Evolutionary conservation across 1,284 basidiomycete genomes (phyloP).

Genomic region (Trametes pubescens): DNA sequence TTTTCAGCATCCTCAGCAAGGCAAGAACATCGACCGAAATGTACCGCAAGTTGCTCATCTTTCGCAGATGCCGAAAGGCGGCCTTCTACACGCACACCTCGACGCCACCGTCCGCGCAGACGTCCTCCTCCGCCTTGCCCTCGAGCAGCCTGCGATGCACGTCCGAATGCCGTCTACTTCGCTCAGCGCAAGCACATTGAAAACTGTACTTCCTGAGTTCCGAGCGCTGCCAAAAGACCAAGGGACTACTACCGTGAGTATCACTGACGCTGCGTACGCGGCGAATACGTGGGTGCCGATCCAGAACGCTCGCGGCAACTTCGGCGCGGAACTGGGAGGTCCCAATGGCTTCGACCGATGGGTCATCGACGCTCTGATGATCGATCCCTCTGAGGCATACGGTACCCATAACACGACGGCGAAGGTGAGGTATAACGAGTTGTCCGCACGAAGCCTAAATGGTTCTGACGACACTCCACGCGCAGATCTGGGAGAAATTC

Average conservation of each 20-base stretch:
- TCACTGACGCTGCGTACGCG: constrained; percentile 56
- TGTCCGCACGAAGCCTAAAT: background rate
- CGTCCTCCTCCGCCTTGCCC: constrained; percentile 59
- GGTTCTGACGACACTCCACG: background rate
- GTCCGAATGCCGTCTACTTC: constrained; percentile 51
- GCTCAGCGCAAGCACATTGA: constrained; percentile 50
- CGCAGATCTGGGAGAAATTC: constrained; percentile 79
- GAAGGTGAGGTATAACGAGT: constrained; percentile 52
- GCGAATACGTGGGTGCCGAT: constrained; percentile 62
- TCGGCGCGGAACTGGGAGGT: constrained; percentile 60
- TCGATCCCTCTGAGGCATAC: constrained; percentile 75
- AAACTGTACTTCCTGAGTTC: constrained; percentile 59
- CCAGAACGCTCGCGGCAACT: constrained; percentile 58
- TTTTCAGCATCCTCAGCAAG: constrained; percentile 69
- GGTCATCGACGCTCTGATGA: constrained; percentile 64
- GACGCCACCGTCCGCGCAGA: constrained; percentile 70
- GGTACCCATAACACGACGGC: constrained; percentile 70
- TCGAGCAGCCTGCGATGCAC: constrained; percentile 65
- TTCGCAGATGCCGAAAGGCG: constrained; percentile 80
- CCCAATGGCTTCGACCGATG: constrained; percentile 72
- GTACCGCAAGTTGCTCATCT: constrained; percentile 2
- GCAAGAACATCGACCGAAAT: constrained; percentile 40
- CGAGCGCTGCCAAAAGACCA: constrained; percentile 49
- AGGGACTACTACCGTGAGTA: constrained; percentile 43
- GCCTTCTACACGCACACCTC: constrained; percentile 72